Evolutionary conservation across 2,329 filamentous ascomycete species (phyloP).

Genomic region (Metarhizium album): DNA sequence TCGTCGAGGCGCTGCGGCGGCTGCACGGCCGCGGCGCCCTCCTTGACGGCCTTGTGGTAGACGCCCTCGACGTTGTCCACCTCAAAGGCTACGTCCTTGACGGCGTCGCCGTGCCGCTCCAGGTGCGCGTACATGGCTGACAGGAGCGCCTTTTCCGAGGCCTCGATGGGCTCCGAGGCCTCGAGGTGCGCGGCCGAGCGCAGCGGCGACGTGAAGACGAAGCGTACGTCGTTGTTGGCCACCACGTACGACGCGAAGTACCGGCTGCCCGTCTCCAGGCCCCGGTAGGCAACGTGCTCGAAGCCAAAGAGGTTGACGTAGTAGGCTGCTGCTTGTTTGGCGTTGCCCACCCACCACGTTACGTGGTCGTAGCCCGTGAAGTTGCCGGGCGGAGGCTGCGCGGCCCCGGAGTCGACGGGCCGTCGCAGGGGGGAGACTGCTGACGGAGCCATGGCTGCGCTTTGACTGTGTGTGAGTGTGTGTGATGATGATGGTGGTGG

Average conservation of each 20-base stretch:
- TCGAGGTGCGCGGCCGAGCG: conserved; percentile 47
- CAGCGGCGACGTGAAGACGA: conserved; percentile 75
- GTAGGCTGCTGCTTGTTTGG: conserved; percentile 86
- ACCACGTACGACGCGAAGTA: conserved; percentile 78
- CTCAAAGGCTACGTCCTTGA: conserved; percentile 92
- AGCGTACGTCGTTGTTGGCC: conserved; percentile 62
- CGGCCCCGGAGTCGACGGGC: conserved; percentile 28
- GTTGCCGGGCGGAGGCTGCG: conserved; percentile 29
- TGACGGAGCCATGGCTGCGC: conserved; percentile 46
- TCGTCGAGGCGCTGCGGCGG: conserved; percentile 45
- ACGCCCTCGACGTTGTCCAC: conserved; percentile 81
- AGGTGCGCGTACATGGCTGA: conserved; percentile 72
- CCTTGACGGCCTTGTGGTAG: conserved; percentile 59
- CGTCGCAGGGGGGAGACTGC: conserved; percentile 40
- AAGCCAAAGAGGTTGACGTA: conserved; percentile 86
- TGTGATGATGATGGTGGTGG: conserved; percentile 1
- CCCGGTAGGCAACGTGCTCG: conserved; percentile 68
- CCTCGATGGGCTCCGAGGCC: conserved; percentile 48
- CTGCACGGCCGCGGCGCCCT: conserved; percentile 52
- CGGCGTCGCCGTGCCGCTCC: conserved; percentile 81
- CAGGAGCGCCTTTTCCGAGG: conserved; percentile 55
- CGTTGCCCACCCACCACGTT: conserved; percentile 94
- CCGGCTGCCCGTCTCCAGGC: conserved; percentile 78
- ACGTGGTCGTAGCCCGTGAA: conserved; percentile 88
- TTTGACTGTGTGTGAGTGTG: not conserved